Base-by-base conservation (phyloP, 73 alveolate genomes). In the Symbiodinium pilosum region DNA sequence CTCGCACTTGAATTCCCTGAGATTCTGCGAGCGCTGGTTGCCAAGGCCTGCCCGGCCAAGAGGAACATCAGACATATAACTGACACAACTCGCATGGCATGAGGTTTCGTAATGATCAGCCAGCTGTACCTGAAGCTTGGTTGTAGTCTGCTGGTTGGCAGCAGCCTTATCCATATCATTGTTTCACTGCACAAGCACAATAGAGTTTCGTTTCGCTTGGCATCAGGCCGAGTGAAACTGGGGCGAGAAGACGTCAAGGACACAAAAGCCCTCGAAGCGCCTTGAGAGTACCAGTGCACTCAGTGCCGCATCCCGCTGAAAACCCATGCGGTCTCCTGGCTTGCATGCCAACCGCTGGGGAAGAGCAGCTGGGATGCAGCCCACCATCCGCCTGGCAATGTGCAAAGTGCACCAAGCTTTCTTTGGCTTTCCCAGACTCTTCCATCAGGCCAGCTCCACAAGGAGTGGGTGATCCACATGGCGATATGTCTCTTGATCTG, bases 221-320 rank as follows among this genome's bases (percentile, higher is more conserved):
- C 6, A 47, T 9, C 21, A 6, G 59, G 81, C 81, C 81, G 38
- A 20, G 38, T 64, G 38, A 28, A 64, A 4, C 81, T 3, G 39
- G 38, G 12, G 39, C 39, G 24, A 24, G 59, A 14, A 47, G 81
- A 28, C 73, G 73, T 54, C 81, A 64, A 30, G 81, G 81, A 64
- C 81, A 64, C 81, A 4, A 64, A 64, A 38, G 81, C 81, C 34
- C 81, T 64, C 81, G 81, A 64, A 38, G 81, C 81, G 30, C 81
- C 81, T 64, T 20, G 75, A 30, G 75, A 11, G 2, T 1, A 1
- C n/a, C 7, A 4, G n/a, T 2, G 71, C 71, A 7, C 7, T 11
- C 64, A 47, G 64, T 47, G 64, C 24, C 64, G 64, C 73, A 5
- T 54, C 26, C 30, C 71, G 34, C n/a, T 21, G n/a, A 54, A 28